Evolutionary conservation across 352 stramenopile species (phyloP), one percentile per base, ranked within the genome.

Genomic region (Globisporangium acanthophoron): DNA sequence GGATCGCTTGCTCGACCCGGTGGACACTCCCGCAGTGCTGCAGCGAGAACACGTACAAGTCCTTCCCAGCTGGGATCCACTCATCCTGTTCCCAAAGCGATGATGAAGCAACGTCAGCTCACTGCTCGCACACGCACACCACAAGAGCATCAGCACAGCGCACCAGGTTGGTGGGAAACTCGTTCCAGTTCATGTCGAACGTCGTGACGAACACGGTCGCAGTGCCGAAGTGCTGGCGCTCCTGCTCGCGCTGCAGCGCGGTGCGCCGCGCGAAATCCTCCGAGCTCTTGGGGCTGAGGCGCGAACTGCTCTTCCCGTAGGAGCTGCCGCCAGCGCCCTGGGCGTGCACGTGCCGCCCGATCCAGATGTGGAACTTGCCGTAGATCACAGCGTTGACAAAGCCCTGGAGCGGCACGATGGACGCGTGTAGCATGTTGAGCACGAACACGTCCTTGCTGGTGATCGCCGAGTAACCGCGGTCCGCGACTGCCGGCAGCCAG

Each of bases 371-470:
- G 58, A 92, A 90, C 54, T 91, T 92, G 48, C 82, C 85, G 60
- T 94, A 94, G 44, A 94, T 92, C 5, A 92, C 76, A 3, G 85
- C 85, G 44, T 92, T 92, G 18, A 90, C 76, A 58, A 92, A 94
- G 52, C 85, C 85, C 69, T 91, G 83, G 0, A 92, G 67, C 4
- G 83, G 80, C n/a, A 92, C 75, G 57, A 92, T 88, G 16, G 75
- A 84, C 16, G 80, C 83, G 46, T 92, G 83, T 20, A 90, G 65
- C 65, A 91, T 79, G 41, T 75, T 81, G 18, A 92, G 54, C 3
- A 68, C 69, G 55, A 90, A 88, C 2, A 80, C 73, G 11, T 80
- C 76, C 0, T 83, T 40, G 39, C 74, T 71, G 13, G 72, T 81
- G 55, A 87, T 85, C 7, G 71, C 81, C 2, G 61, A 72, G 64